phyloP scores from a whole-genome alignment of 495 filamentous ascomycete genomes.

The Tuber calosporum region DNA sequence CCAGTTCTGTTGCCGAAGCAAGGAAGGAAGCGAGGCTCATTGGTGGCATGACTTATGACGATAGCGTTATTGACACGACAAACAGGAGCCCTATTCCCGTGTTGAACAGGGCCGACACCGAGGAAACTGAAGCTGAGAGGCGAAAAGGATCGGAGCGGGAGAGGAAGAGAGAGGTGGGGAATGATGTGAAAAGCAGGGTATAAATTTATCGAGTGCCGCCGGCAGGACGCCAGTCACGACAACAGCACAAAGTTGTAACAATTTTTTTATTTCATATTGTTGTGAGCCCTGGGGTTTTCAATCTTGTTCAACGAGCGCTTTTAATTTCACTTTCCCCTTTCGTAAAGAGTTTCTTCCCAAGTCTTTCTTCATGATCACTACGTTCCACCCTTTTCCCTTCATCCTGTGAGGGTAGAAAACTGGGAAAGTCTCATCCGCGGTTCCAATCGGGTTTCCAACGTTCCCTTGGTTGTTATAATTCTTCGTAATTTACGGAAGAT shows the following conservation, averaged over 20 bases:
- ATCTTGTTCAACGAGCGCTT: background rate
- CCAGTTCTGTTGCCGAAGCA: slow-evolving; percentile 25
- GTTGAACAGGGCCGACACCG: slow-evolving; percentile 14
- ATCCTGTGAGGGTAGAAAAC: background rate
- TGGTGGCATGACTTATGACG: slow-evolving; percentile 54
- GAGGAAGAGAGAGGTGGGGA: background rate
- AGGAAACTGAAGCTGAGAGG: slow-evolving; percentile 3
- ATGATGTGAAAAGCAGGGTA: slow-evolving; percentile 3
- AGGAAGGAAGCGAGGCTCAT: slow-evolving; percentile 49
- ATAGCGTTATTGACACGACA: slow-evolving; percentile 51
- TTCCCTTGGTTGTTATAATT: background rate
- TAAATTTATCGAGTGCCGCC: background rate
- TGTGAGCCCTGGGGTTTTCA: background rate
- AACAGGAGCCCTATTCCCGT: slow-evolving; percentile 38
- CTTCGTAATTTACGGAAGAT: background rate
- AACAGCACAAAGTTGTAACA: background rate
- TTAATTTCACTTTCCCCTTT: background rate
- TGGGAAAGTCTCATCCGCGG: background rate
- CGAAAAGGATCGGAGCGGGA: background rate
- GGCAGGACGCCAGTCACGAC: background rate
- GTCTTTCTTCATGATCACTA: background rate
- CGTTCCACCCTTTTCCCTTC: background rate
- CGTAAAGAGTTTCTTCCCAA: background rate
- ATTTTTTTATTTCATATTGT: background rate
- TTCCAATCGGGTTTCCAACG: background rate